Conservation (phyloP, 2,329 filamentous ascomycete species). For the Cladosporium sp. region DNA sequence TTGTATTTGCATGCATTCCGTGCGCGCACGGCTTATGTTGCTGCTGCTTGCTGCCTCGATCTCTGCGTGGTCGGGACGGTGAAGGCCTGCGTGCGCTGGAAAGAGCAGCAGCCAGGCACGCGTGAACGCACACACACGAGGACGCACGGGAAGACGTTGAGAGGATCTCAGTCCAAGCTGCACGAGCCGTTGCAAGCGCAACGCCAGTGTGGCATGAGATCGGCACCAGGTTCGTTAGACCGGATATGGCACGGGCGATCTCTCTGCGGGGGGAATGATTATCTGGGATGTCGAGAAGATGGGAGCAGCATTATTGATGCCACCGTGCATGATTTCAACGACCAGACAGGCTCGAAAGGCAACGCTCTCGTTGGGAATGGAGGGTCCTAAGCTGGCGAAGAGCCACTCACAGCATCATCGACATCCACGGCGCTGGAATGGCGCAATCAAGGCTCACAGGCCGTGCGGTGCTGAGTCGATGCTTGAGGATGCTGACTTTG, state of each 20-base stretch:
- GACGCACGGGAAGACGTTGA: slow-evolving; percentile 5
- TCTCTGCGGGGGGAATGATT: slow-evolving; percentile 10
- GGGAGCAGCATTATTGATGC: slow-evolving; percentile 1
- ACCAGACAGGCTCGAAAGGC: no score
- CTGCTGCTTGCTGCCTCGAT: neutral
- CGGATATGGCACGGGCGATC: neutral
- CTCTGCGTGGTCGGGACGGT: slow-evolving; percentile 1
- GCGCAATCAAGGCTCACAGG: no score
- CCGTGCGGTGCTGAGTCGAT: no score
- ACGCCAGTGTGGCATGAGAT: slow-evolving; percentile 2
- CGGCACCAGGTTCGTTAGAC: slow-evolving; percentile 6
- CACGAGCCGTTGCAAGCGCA: slow-evolving; percentile 1
- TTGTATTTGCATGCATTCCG: neutral
- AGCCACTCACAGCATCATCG: no score
- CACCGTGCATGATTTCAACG: neutral
- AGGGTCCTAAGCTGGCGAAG: no score
- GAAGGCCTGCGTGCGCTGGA: no score
- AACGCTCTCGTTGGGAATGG: no score
- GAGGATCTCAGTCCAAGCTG: slow-evolving; percentile 1
- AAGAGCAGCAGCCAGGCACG: slow-evolving; percentile 1
- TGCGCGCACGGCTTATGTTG: neutral
- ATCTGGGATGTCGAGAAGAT: slow-evolving; percentile 7
- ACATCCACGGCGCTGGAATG: no score
- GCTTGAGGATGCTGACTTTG: no score
- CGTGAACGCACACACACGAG: neutral